Base-by-base conservation (phyloP, 2,329 filamentous ascomycete species). In the Colletotrichum limetticola region DNA sequence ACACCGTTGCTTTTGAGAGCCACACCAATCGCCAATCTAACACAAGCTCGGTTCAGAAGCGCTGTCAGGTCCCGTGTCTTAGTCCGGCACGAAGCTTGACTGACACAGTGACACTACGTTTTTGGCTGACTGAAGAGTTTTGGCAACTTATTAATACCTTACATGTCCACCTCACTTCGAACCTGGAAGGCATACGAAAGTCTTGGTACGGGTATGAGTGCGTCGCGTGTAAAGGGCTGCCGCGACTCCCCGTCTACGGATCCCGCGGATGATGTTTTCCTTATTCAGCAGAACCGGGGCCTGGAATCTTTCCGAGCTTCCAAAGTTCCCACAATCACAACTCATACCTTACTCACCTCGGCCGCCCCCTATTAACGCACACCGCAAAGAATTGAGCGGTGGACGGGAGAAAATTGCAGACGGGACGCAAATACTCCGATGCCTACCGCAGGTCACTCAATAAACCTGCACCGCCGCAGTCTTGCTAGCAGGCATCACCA, bases 21-120 rank as follows among this genome's bases (percentile, higher is more conserved):
- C 53, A 24, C 28, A 46, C 16, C 42, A 22, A 26, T 49, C 46
- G 60, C 66, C 42, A 60, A 70, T 70, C 59, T 61, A 19, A 32
- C 35, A 60, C 56, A 69, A n/a, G 19, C 26, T 32, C 60, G 24
- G 52, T 46, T 61, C 59, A 26, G 37, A 57, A 57, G 30, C 35
- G 65, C 69, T 63, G 65, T 58, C 68, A 61, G 11, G 19, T 28
- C 28, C 35, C 9, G 28, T 57, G 63, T 71, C 63, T 68, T 35
- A 61, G 14, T 37, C n/a, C 16, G 52, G 28, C 55, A 24, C 61
- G 42, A n/a, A 22, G 19, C 42, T 49, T 49, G 42, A n/a, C 19
- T 49, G 8, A 42, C 14, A 42, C 37, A 19, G 42, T 46, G 7
- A 42, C 14, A 42, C 37, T 22, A 5, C 19, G 19, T 49, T 19